phyloP scores from a whole-genome alignment of 2,329 filamentous ascomycete genomes.

The Aplosporella prunicola region DNA sequence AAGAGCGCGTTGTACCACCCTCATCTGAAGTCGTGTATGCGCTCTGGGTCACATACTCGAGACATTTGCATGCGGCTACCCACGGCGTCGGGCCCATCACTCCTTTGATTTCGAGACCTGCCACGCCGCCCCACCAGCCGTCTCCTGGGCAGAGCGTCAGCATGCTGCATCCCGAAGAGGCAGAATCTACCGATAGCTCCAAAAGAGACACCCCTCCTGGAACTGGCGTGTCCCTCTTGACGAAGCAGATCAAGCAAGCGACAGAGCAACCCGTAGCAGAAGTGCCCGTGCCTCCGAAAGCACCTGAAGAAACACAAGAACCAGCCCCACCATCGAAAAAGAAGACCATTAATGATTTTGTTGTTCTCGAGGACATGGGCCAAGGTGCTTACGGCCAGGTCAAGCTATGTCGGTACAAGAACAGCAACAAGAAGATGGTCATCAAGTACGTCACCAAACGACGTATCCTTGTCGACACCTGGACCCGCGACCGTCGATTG shows the following conservation, averaged over 20 bases:
- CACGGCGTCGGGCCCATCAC: slow-evolving; percentile 53
- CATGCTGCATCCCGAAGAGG: slow-evolving; percentile 27
- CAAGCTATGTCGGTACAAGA: slow-evolving; percentile 77
- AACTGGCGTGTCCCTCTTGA: slow-evolving; percentile 40
- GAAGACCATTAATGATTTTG: slow-evolving; percentile 82
- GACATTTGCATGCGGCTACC: slow-evolving; percentile 73
- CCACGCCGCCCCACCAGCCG: slow-evolving; percentile 68
- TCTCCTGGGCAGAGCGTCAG: slow-evolving; percentile 60
- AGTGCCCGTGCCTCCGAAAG: slow-evolving; percentile 1
- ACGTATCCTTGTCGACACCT: slow-evolving; percentile 93
- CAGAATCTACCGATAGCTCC: slow-evolving; percentile 24
- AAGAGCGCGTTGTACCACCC: slow-evolving; percentile 38
- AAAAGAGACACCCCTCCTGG: slow-evolving; percentile 24
- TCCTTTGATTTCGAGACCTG: slow-evolving; percentile 52
- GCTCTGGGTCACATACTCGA: slow-evolving; percentile 93
- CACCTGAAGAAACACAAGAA: slow-evolving; percentile 10
- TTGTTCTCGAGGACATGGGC: slow-evolving; percentile 94
- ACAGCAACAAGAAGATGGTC: slow-evolving; percentile 70
- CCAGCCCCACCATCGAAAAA: slow-evolving; percentile 38
- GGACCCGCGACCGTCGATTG: slow-evolving; percentile 86
- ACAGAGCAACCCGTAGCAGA: slow-evolving; percentile 15
- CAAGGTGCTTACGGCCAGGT: slow-evolving; percentile 97
- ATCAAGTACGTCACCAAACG: slow-evolving; percentile 97
- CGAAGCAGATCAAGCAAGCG: slow-evolving; percentile 41
- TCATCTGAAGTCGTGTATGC: slow-evolving; percentile 73